Evolutionary conservation across 2,329 filamentous ascomycete species (phyloP).

Genomic region (Epichloe baconii): DNA sequence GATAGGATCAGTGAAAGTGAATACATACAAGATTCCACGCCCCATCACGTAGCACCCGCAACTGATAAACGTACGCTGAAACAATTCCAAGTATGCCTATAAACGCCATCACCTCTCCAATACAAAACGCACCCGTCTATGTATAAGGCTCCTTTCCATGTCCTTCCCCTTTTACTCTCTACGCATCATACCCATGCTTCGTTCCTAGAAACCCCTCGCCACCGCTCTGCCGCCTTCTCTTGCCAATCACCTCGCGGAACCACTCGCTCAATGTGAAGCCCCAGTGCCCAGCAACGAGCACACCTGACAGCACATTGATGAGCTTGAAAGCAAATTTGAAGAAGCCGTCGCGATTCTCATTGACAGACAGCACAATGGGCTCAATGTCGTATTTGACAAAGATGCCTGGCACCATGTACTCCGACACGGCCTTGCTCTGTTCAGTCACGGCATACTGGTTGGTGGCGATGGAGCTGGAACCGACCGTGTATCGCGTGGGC

Average conservation of each 20-base stretch:
- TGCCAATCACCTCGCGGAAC: conserved; percentile 43
- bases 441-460: conserved; percentile 98
- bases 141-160: background rate
- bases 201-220: conserved; percentile 38
- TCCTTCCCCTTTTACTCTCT: background rate
- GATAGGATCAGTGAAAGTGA: background rate
- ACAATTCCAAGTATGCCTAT: background rate
- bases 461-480: conserved; percentile 59
- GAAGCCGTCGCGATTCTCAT: conserved; percentile 66
- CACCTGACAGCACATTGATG: conserved; percentile 82
- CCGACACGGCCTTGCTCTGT: conserved; percentile 58
- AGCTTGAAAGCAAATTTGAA: conserved; percentile 66
- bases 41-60: background rate
- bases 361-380: conserved; percentile 76
- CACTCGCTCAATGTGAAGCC: conserved; percentile 75
- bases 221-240: conserved; percentile 29
- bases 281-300: conserved; percentile 90
- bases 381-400: conserved; percentile 99
- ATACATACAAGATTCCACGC: too few species aligned
- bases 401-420: conserved; percentile 67
- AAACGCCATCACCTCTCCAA: background rate
- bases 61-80: background rate
- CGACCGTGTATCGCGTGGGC: conserved; percentile 77
- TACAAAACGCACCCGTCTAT: background rate
- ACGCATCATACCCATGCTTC: conserved; percentile 25